Base-by-base conservation (phyloP, 2,329 filamentous ascomycete genomes). In the Aspergillus texensis region DNA sequence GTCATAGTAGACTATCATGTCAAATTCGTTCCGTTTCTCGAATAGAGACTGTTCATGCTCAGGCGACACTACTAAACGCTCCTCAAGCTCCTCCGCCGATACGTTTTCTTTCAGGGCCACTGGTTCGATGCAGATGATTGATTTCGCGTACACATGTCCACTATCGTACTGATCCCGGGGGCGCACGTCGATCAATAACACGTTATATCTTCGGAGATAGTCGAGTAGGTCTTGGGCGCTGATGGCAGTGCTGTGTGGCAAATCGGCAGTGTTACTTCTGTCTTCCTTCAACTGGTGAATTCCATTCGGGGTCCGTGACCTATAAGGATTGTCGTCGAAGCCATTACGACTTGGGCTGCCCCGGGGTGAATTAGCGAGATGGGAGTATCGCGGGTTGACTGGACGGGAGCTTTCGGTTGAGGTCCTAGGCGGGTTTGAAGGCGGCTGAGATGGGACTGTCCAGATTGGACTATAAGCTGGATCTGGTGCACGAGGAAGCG, bases 1-100 rank as follows among this genome's bases (percentile, higher is more conserved):
- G 75, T 99, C 93, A 75, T 98, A 96, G 71, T 96, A 95, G 0
- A 99, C 91, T 12, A 99, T 86, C 48, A 97, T 79, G 68, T 98
- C 93, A 70, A 91, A 97, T 61, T 90, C 84, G 67, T 94, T 85
- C 16, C 88, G 81, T 60, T 90, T 86, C 61, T 87, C 88, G 71
- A 96, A 97, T 36, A 92, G 82, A 1, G 83, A 79, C 68, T 91
- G 89, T 75, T 99, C 95, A 55, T 75, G 70, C 54, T 82, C 80
- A 3, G 81, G 81, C 14, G 81, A 82, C 48, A 83, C 73, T 12
- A 84, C 75, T 19, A 84, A 72, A 16, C 80, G 78, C 58, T 84
- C 82, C 62, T 85, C 82, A 4, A 90, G 79, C 67, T 89, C 82
- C 65, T 89, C 87, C 1, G 86, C 88, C 19, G 88, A 90, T 69